Conservation (phyloP, 345 rosid species). For the Triadica sebifera region DNA sequence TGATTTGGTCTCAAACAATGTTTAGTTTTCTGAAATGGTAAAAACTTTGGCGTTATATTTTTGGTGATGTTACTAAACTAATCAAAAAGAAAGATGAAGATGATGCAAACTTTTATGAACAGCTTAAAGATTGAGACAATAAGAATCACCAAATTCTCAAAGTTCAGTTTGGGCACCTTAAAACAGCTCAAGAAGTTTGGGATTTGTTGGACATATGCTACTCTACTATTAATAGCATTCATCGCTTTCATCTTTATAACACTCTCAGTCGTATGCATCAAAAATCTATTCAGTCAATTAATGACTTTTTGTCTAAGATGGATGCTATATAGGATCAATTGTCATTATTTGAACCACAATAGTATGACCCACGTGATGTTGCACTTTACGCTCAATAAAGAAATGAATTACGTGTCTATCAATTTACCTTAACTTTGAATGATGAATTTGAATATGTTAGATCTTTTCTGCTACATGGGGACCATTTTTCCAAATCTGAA, state of each 20-base stretch:
- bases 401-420: not conserved
- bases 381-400: not conserved
- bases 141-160: too few species aligned
- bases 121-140: too few species aligned
- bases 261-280: constrained; percentile 1
- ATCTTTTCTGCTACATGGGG: too few species aligned
- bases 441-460: not conserved
- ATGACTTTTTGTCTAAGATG: constrained; percentile 6
- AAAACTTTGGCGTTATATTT: too few species aligned
- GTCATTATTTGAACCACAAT: not conserved
- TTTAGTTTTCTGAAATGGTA: too few species aligned
- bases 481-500: not conserved
- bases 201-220: not conserved
- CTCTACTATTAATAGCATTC: not conserved
- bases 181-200: constrained; percentile 1
- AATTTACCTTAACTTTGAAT: too few species aligned
- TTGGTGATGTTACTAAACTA: too few species aligned
- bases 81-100: too few species aligned
- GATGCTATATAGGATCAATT: not conserved
- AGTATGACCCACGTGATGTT: not conserved
- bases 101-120: too few species aligned
- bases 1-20: too few species aligned
- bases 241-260: not conserved
- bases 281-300: too few species aligned
- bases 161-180: too few species aligned